A percentile compares a stretch with the other conserved stretches of the same genome.
Evolutionary conservation across 106 monocot species (phyloP).

Genomic region (Iris macrosiphon): DNA sequence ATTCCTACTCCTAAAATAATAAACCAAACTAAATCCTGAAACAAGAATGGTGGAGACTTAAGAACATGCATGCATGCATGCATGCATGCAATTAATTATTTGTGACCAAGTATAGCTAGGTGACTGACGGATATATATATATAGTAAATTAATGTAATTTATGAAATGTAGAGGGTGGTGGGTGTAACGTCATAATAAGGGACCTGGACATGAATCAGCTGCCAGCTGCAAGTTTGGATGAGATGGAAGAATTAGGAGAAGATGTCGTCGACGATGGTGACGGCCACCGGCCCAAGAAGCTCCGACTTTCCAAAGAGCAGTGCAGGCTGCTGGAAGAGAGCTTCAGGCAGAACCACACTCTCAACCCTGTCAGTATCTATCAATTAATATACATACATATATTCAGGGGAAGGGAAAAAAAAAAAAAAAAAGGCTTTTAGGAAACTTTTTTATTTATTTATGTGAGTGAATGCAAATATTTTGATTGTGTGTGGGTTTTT

Average conservation of each 20-base stretch:
- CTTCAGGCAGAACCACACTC: constrained; percentile 76
- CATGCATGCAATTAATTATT: too few species aligned
- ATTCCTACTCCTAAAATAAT: not conserved
- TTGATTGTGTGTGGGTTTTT: not conserved
- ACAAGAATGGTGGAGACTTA: too few species aligned
- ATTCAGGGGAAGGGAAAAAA: too few species aligned
- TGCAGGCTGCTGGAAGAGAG: constrained; percentile 80
- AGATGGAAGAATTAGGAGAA: constrained; percentile 46
- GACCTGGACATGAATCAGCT: constrained; percentile 85
- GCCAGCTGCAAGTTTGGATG: constrained; percentile 39
- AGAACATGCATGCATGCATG: too few species aligned
- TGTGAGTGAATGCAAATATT: not conserved
- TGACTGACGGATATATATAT: not conserved
- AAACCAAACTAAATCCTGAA: too few species aligned
- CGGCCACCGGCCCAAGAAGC: constrained; percentile 57
- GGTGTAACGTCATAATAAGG: constrained; percentile 32
- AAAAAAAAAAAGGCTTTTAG: too few species aligned
- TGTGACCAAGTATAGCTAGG: too few species aligned
- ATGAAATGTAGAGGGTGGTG: constrained; percentile 25
- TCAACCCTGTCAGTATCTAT: constrained; percentile 52
- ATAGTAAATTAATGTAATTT: too few species aligned
- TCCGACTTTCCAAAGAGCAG: constrained; percentile 88
- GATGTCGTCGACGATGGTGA: constrained; percentile 17
- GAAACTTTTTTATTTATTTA: not conserved
- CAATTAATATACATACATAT: too few species aligned